These are phyloP conservation scores for Ascochyta lentis DNA, from an alignment of 2,329 filamentous ascomycete genomes.

Conservation along the genomic window DNA sequence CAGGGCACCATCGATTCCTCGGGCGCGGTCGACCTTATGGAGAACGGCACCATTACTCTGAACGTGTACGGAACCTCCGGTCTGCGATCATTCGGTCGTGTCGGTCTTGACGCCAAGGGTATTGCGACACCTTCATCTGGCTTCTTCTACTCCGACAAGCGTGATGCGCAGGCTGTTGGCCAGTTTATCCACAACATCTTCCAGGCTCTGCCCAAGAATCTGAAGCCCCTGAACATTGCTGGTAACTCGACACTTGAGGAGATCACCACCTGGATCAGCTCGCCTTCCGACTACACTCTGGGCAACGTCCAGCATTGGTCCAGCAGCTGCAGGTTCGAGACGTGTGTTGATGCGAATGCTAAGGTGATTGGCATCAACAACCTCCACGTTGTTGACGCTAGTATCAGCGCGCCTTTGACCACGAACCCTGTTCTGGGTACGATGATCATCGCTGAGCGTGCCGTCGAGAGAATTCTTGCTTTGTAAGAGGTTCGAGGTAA, in stretches of 20 bases:
- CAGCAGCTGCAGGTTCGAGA: constrained; percentile 59
- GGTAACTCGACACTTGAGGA: constrained; percentile 56
- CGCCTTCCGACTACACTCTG: constrained; percentile 55
- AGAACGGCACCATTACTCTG: constrained; percentile 59
- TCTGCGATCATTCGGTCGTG: constrained; percentile 57
- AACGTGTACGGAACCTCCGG: constrained; percentile 66
- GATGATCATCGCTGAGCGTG: constrained; percentile 62
- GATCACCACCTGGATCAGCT: constrained; percentile 60
- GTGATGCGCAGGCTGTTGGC: constrained; percentile 58
- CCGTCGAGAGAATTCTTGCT: constrained; percentile 56
- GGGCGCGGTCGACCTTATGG: constrained; percentile 51
- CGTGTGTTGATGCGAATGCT: constrained; percentile 58
- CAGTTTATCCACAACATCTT: constrained; percentile 61
- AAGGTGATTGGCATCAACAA: constrained; percentile 59
- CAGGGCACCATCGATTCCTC: constrained; percentile 62
- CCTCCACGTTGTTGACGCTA: constrained; percentile 60
- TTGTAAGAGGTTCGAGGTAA: constrained; percentile 10
- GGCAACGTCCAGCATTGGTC: constrained; percentile 63
- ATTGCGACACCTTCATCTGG: constrained; percentile 51
- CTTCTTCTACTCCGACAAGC: constrained; percentile 56
- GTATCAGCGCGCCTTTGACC: constrained; percentile 58
- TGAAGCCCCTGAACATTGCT: constrained; percentile 59
- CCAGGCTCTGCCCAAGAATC: constrained; percentile 51
- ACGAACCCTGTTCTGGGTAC: constrained; percentile 63
- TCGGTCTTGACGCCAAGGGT: constrained; percentile 55